Evolutionary conservation across 2,329 filamentous ascomycete genomes (phyloP).

Genomic region (Pleoardoris graminearum): DNA sequence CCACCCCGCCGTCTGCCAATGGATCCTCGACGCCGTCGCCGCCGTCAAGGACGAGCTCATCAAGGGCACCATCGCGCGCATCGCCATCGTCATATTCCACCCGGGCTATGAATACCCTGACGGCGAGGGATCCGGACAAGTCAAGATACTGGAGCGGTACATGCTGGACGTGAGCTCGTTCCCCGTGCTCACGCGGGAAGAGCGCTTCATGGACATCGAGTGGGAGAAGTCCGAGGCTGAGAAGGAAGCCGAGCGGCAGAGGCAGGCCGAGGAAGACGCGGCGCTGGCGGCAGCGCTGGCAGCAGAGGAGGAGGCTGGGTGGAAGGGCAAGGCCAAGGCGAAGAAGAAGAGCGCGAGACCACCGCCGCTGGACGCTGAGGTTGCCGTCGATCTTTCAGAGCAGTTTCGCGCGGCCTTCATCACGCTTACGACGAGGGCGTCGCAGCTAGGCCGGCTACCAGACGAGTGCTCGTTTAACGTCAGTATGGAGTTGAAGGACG

Average conservation of each 20-base stretch:
- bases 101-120: conserved; percentile 35
- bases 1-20: conserved; percentile 82
- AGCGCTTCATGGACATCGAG: conserved; percentile 58
- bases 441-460: conserved; percentile 62
- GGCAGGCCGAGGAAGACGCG: background rate
- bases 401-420: conserved; percentile 70
- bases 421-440: conserved; percentile 63
- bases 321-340: conserved; percentile 15
- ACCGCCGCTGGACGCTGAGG: conserved; percentile 21
- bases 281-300: background rate
- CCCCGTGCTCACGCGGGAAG: conserved; percentile 52
- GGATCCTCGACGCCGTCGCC: conserved; percentile 79
- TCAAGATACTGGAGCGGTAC: conserved; percentile 62
- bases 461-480: conserved; percentile 72
- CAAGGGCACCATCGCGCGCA: conserved; percentile 55
- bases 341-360: conserved; percentile 2
- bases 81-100: conserved; percentile 60
- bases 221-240: conserved; percentile 23
- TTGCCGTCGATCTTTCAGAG: conserved; percentile 66
- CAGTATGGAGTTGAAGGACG: conserved; percentile 71
- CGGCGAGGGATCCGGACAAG: conserved; percentile 23
- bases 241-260: conserved; percentile 2
- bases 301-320: conserved; percentile 10
- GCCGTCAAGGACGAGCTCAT: conserved; percentile 73
- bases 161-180: conserved; percentile 63